These are phyloP conservation scores for Asterella californica DNA, from an alignment of 225 moss, liverwort and hornwort genomes.

Conservation along the genomic window DNA sequence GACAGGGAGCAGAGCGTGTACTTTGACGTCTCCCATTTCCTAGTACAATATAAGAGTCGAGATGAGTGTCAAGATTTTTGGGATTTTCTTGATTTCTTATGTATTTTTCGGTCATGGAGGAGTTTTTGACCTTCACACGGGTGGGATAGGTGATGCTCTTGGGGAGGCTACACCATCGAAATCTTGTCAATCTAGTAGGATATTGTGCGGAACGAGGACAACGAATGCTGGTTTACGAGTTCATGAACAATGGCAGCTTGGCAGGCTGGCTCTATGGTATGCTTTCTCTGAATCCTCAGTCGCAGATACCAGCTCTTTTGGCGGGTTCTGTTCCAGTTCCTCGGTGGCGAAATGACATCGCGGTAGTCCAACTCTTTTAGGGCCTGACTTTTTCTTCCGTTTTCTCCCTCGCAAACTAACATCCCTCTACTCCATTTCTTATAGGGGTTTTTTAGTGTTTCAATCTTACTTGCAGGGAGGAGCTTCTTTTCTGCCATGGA, in stretches of 20 bases:
- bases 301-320: neutral
- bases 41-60: too few species aligned
- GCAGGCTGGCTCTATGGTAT: conserved; percentile 64
- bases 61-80: neutral
- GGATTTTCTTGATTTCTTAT: neutral
- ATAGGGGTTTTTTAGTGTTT: too few species aligned
- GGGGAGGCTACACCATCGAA: conserved; percentile 91
- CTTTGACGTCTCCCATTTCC: neutral
- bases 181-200: conserved; percentile 91
- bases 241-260: conserved; percentile 85
- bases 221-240: conserved; percentile 89
- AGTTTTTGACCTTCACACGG: neutral
- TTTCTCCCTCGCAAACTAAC: too few species aligned
- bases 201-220: conserved; percentile 85
- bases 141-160: conserved; percentile 65
- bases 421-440: too few species aligned
- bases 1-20: too few species aligned
- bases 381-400: too few species aligned
- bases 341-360: too few species aligned
- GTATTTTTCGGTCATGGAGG: neutral
- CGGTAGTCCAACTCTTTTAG: too few species aligned
- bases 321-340: neutral
- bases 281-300: neutral
- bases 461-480: neutral
- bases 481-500: neutral